Conservation (phyloP, 1,139 yeast species). For the Yamadazyma kanchanaburiensis region DNA sequence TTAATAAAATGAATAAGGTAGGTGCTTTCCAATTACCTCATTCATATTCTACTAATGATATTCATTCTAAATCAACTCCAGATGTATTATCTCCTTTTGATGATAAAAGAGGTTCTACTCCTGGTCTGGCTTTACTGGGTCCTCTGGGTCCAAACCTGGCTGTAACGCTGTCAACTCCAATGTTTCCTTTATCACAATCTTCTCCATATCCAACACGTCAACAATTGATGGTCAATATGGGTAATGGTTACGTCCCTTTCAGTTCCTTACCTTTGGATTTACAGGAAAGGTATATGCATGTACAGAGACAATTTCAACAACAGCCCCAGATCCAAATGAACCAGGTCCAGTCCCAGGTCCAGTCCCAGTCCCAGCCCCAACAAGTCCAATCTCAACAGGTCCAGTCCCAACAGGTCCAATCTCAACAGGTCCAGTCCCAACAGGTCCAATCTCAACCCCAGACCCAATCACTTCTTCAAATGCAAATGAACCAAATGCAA, state of each 20-base stretch:
- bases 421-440: no score
- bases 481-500: no score
- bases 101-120: no score
- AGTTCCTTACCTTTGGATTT: constrained; percentile 16
- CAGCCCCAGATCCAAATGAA: constrained; percentile 9
- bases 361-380: constrained; percentile 10
- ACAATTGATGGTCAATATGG: constrained; percentile 21
- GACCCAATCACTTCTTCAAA: no score
- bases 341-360: constrained; percentile 5
- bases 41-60: constrained; percentile 11
- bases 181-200: no score
- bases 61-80: constrained; percentile 10
- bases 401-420: no score
- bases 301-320: constrained; percentile 14
- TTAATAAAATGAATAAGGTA: constrained; percentile 6
- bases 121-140: no score
- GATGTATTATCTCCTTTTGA: constrained; percentile 14
- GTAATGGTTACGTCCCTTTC: constrained; percentile 19
- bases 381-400: constrained; percentile 10
- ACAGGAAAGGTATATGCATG: constrained; percentile 18
- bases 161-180: no score
- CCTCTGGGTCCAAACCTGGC: no score
- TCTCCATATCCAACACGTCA: no score
- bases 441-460: no score
- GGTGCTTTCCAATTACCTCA: constrained; percentile 5